phyloP scores from a whole-genome alignment of 2,329 filamentous ascomycete genomes.

The Pestalotiopsis sp. region DNA sequence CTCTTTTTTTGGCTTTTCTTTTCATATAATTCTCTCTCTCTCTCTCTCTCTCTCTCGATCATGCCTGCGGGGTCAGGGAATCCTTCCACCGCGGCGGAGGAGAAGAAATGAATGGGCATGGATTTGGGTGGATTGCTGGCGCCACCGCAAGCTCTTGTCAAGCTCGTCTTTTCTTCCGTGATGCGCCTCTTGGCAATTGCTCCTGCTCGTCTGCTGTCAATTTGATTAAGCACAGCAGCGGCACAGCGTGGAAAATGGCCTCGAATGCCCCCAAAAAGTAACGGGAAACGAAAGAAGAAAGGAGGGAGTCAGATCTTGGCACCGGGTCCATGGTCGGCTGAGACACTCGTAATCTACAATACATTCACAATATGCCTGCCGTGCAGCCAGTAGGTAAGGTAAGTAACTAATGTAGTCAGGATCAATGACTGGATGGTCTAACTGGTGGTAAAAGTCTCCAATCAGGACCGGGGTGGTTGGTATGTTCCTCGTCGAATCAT shows the following conservation, averaged over 20 bases:
- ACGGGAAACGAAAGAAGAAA: not conserved
- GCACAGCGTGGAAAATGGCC: not conserved
- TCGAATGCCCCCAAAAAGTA: not conserved
- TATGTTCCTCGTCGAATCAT: not conserved
- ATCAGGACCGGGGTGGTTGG: not conserved
- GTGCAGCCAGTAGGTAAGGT: too few relatives aligned
- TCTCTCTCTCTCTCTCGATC: too few relatives aligned
- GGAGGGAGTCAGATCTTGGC: not conserved
- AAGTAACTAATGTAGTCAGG: too few relatives aligned
- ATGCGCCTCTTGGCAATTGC: not conserved
- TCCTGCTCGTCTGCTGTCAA: not conserved
- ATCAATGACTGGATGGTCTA: not conserved
- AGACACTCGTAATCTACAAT: too few relatives aligned
- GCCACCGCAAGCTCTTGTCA: not conserved
- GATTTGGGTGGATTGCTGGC: not conserved
- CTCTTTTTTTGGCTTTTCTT: too few relatives aligned
- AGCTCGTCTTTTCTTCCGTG: not conserved
- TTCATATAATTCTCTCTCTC: too few relatives aligned
- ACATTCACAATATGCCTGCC: too few relatives aligned
- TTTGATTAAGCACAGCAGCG: not conserved
- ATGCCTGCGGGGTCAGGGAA: not conserved
- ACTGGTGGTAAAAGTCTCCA: not conserved
- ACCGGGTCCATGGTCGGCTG: too few relatives aligned
- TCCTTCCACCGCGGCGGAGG: not conserved
- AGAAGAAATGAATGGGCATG: not conserved